phyloP scores from a whole-genome alignment of 306 rosid genomes.

The Mimosa pudica region DNA sequence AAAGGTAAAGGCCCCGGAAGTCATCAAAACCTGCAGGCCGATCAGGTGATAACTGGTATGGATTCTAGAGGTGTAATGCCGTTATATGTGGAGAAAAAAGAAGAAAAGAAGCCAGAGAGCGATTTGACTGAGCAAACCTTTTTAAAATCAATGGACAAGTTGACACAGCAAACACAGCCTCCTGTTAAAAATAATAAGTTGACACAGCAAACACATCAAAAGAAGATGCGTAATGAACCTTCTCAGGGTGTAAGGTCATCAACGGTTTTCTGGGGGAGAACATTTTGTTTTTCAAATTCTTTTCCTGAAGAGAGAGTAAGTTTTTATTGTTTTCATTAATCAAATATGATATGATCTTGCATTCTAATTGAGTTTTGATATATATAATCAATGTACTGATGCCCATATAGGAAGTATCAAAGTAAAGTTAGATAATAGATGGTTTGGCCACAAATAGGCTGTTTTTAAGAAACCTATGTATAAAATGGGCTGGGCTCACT shows the following conservation, averaged over 20 bases:
- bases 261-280: conserved; percentile 62
- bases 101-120: conserved; percentile 46
- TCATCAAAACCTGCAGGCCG: conserved; percentile 48
- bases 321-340: conserved; percentile 29
- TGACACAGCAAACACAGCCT: conserved; percentile 44
- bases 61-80: conserved; percentile 49
- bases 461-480: not conserved
- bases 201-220: conserved; percentile 13
- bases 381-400: not conserved
- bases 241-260: conserved; percentile 54
- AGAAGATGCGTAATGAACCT: conserved; percentile 46
- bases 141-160: conserved; percentile 43
- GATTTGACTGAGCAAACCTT: conserved; percentile 42
- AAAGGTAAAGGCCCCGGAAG: conserved; percentile 48
- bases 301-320: conserved; percentile 86
- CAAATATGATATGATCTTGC: conserved; percentile 16
- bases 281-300: conserved; percentile 68
- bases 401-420: conserved; percentile 22
- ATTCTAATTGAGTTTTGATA: conserved; percentile 17
- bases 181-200: conserved; percentile 42
- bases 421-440: conserved; percentile 11
- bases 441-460: not conserved
- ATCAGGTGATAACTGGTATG: conserved; percentile 37
- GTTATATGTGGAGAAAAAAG: conserved; percentile 44
- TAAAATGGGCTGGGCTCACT: not conserved